phyloP scores from a whole-genome alignment of 2,329 filamentous ascomycete species.

The Fusarium compactum region DNA sequence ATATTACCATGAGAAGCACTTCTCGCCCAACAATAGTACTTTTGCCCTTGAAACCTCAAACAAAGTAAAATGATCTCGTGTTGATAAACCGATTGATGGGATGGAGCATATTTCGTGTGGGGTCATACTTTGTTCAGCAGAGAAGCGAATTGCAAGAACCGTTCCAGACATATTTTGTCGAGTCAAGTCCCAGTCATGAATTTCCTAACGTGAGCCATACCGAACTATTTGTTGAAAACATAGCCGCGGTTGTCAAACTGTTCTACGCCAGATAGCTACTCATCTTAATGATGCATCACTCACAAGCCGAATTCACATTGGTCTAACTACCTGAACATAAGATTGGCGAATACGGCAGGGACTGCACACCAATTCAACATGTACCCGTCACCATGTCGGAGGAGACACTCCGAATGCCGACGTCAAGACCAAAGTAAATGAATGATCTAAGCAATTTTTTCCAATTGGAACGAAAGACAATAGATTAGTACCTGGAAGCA shows the following conservation, averaged over 20 bases:
- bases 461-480: background rate
- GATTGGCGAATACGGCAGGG: background rate
- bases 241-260: background rate
- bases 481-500: background rate
- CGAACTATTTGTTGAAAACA: background rate
- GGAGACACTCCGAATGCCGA: background rate
- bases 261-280: background rate
- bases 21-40: background rate
- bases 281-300: background rate
- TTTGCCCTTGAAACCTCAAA: background rate
- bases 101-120: background rate
- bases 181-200: background rate
- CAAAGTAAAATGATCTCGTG: accelerated
- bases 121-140: background rate
- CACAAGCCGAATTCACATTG: background rate
- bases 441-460: background rate
- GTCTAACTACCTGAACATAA: background rate
- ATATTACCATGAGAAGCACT: background rate
- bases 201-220: background rate
- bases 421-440: background rate
- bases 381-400: background rate
- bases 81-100: background rate
- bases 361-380: background rate
- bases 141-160: background rate
- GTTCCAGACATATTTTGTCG: background rate